Base-by-base conservation (phyloP, 1,139 yeast species). In the Tardiomyces blankii region DNA sequence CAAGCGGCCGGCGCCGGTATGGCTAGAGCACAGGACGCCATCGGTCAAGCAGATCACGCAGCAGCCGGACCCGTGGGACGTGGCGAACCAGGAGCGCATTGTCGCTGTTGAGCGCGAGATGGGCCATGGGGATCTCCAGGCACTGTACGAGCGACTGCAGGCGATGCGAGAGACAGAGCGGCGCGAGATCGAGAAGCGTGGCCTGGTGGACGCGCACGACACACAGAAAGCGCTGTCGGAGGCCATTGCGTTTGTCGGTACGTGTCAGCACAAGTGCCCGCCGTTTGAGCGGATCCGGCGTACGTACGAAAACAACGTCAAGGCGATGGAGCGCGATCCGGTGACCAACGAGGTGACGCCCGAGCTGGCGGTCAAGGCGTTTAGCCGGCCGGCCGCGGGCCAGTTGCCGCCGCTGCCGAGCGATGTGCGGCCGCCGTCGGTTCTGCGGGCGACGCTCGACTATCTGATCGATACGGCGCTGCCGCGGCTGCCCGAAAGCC, bases 371-470 rank as follows among this genome's bases (percentile, higher is more conserved):
- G 77, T 93, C 7, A 93, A 93, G 64, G 95, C 96, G 1, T 93
- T 91, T 61, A 85, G 95, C 32, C 72, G 99, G 54, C 97, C 99
- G 0, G 96, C 96, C 11, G 97, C 98, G 1, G 98, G 98, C 11
- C 96, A 93, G 55, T 95, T 96, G 1, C 97, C 97, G 4, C 95
- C 97, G 3, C 68, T 93, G 47, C 99, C 98, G 0, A 87, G 96
- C 0, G 98, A 93, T 62, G 99, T 93, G 1, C 73, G 99, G 52
- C 96, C 98, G 1, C 98, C 99, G 0, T 75, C 73, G 49, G 70
- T 89, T 1, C 66, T 93, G 44, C 73, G 73, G 11, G 59, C 68
- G 38, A 81, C 96, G 0, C 67, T 91, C 49, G 72, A 82, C 49
- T 85, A 84, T 59, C 71, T 91, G 43, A 75, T 86, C 5, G 79